Evolutionary conservation across 805 yeast species (phyloP).

Genomic region (Kodamaea hsintzibuensis): DNA sequence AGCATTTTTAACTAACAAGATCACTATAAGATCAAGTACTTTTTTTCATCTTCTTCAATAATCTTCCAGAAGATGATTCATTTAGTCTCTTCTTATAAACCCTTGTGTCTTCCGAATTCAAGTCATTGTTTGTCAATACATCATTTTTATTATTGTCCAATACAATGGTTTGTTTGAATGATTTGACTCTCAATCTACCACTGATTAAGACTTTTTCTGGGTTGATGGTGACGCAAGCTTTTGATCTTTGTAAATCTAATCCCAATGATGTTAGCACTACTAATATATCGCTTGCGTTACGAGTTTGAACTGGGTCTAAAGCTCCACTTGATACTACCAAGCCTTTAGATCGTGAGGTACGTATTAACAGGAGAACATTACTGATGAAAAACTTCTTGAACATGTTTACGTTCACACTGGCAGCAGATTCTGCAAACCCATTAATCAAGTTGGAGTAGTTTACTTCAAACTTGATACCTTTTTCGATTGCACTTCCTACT

Average conservation of each 20-base stretch:
- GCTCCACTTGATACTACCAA: constrained; percentile 81
- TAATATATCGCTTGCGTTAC: constrained; percentile 68
- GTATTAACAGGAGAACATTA: constrained; percentile 69
- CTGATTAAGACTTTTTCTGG: constrained; percentile 67
- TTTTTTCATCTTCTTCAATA: constrained; percentile 23
- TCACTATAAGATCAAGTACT: neutral
- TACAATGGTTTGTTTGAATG: constrained; percentile 74
- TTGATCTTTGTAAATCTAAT: constrained; percentile 61
- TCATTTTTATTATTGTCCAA: constrained; percentile 47
- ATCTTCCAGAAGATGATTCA: constrained; percentile 25
- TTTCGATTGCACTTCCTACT: constrained; percentile 75
- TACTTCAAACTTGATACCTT: constrained; percentile 83
- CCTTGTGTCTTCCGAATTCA: constrained; percentile 14
- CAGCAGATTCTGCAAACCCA: constrained; percentile 23
- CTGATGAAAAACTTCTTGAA: constrained; percentile 63
- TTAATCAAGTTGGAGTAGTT: constrained; percentile 59
- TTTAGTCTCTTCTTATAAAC: constrained; percentile 24
- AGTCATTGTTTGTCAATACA: constrained; percentile 26
- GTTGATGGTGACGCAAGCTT: constrained; percentile 55
- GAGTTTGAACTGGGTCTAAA: constrained; percentile 48
- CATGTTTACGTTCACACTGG: constrained; percentile 24
- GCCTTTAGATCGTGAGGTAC: constrained; percentile 83
- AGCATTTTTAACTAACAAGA: too few species aligned
- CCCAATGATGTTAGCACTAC: constrained; percentile 71
- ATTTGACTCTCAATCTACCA: constrained; percentile 70